Conservation (phyloP, 2,329 filamentous ascomycete genomes). For the Elsinoe arachidis region DNA sequence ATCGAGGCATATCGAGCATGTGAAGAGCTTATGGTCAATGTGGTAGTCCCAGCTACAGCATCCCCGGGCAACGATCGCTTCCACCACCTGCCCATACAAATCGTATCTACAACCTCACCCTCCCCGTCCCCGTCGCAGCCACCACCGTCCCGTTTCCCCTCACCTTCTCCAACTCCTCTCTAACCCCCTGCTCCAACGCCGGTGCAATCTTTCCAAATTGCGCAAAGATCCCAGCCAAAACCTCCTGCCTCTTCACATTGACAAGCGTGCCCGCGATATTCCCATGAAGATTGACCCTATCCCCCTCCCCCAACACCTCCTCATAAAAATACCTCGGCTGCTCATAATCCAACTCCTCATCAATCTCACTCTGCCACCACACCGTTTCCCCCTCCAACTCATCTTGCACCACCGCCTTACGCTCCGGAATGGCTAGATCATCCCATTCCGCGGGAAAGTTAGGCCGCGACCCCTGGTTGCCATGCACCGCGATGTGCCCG, state of each 20-base stretch:
- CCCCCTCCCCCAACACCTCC: conserved; percentile 24
- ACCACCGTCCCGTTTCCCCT: not conserved
- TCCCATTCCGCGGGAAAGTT: conserved; percentile 35
- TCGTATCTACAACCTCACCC: not conserved
- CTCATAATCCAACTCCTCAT: conserved; percentile 44
- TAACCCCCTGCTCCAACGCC: not conserved
- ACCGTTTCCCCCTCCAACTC: conserved; percentile 22
- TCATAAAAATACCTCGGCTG: conserved; percentile 43
- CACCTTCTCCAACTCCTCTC: not conserved
- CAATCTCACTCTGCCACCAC: conserved; percentile 24
- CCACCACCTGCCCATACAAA: not conserved
- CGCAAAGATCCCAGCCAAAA: conserved; percentile 1
- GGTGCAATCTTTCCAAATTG: not conserved
- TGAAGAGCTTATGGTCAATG: no score
- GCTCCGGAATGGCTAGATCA: conserved; percentile 13
- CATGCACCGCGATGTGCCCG: conserved; percentile 27
- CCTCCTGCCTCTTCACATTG: not conserved
- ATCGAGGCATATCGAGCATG: no score
- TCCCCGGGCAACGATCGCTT: not conserved
- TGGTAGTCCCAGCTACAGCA: not conserved
- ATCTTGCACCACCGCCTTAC: conserved; percentile 10
- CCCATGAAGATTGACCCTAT: conserved; percentile 24
- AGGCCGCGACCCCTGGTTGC: conserved; percentile 40
- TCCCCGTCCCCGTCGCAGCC: not conserved
- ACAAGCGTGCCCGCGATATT: conserved; percentile 18